Conservation (phyloP, 2,329 filamentous ascomycete genomes). For the Fonsecaea multimorphosa region DNA sequence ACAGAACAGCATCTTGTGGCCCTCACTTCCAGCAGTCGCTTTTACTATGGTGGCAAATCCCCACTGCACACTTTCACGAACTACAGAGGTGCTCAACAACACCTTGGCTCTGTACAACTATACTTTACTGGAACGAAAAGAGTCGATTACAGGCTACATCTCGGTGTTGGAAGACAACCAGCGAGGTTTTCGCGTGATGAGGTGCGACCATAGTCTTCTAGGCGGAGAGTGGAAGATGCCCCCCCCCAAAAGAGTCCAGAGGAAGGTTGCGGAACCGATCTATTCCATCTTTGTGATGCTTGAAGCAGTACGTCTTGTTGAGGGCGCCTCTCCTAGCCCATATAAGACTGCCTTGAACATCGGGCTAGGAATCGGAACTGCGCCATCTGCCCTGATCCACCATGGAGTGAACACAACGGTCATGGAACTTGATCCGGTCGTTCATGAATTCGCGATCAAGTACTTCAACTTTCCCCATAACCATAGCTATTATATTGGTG, state of each 20-base stretch:
- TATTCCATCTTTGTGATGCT: conserved; percentile 97
- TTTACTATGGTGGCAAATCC: conserved; percentile 72
- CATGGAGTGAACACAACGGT: conserved; percentile 93
- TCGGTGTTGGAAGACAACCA: conserved; percentile 81
- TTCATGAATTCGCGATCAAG: conserved; percentile 79
- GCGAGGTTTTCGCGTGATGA: conserved; percentile 77
- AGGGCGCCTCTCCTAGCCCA: conserved; percentile 52
- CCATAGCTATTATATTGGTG: conserved; percentile 78
- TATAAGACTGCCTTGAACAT: conserved; percentile 72
- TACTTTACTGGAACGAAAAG: conserved; percentile 77
- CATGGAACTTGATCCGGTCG: conserved; percentile 90
- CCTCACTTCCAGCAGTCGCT: conserved; percentile 71
- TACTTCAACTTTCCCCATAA: conserved; percentile 82
- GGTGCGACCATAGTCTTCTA: conserved; percentile 91
- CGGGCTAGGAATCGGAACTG: conserved; percentile 90
- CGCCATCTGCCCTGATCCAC: conserved; percentile 80
- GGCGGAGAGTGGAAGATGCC: conserved; percentile 81
- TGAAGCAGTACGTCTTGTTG: conserved; percentile 83
- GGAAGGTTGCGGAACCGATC: conserved; percentile 77
- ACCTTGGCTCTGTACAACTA: conserved; percentile 71
- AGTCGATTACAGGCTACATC: conserved; percentile 89
- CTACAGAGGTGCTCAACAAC: conserved; percentile 68
- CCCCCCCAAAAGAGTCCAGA: conserved; percentile 53
- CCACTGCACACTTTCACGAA: conserved; percentile 69
- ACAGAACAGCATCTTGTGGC: conserved; percentile 71